Evolutionary conservation across 768 basidiomycete species (phyloP), one percentile per base, ranked within the genome.

Genomic region (Kwoniella sp.): DNA sequence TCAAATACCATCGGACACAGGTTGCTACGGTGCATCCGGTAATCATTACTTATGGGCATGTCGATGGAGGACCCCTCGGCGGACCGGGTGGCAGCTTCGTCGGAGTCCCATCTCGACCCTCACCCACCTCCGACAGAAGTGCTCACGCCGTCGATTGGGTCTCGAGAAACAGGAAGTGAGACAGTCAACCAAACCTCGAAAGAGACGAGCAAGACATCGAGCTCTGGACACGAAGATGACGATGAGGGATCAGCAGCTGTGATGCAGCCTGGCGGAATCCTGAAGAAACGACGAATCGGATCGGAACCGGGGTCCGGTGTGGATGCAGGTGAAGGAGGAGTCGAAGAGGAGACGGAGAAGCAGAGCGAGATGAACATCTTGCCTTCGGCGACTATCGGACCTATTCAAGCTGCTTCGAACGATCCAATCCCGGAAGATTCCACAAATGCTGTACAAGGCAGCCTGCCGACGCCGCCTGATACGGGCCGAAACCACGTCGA

Each of bases 341-440:
- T 11, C 15, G 23, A 26, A 9, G 37, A 57, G n/a, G 45, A 17
- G 15, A n/a, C n/a, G n/a, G n/a, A n/a, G n/a, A n/a, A n/a, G n/a
- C n/a, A n/a, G n/a, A n/a, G n/a, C n/a, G 56, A 37, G 12, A 20
- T 15, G 8, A 57, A 65, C 28, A 54, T 54, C 2, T 12, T 54
- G 17, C 63, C 56, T 29, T 28, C 63, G 30, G 58, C 57, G 28
- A 41, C 57, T 11, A 23, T 59, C 20, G 63, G 57, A 45, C 63
- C 63, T 13, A 65, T 65, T 17, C 25, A 41, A 20, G 63, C 63
- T 47, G 57, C 63, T 28, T 9, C 31, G 5, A 1, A 22, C 25
- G 47, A 31, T 20, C n/a, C n/a, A n/a, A n/a, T n/a, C n/a, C n/a
- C n/a, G n/a, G n/a, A n/a, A n/a, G n/a, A 45, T 9, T 45, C 8